phyloP scores from a whole-genome alignment of 345 rosid species.

The Murraya koenigii region DNA sequence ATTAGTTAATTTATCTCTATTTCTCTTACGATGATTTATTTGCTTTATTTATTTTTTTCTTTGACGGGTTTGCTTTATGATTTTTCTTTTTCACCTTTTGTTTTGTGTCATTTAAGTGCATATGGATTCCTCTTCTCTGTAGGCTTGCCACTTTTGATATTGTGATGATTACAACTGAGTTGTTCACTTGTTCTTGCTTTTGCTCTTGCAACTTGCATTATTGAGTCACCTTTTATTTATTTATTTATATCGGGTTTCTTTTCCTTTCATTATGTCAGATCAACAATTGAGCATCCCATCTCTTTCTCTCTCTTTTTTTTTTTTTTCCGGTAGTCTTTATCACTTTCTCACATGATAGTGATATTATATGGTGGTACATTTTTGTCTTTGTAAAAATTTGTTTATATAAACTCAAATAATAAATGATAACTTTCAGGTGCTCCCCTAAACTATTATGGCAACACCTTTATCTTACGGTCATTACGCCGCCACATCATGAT shows the following conservation, averaged over 20 bases:
- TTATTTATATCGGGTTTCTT: not conserved
- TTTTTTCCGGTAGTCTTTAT: too few relatives aligned
- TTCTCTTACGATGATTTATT: not conserved
- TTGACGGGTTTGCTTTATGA: not conserved
- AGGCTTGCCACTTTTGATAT: not conserved
- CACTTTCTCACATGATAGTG: slow-evolving; percentile 14
- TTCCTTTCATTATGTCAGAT: not conserved
- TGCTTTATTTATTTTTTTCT: not conserved
- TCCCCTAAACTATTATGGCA: not conserved
- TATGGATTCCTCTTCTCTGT: slow-evolving; percentile 3
- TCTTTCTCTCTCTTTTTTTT: not conserved
- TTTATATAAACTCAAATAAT: not conserved
- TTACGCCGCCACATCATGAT: too few relatives aligned
- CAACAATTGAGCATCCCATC: not conserved
- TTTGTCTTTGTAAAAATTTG: not conserved
- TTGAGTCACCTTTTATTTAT: not conserved
- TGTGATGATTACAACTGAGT: slow-evolving; percentile 1
- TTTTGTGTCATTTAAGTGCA: not conserved
- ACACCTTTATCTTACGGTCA: too few relatives aligned
- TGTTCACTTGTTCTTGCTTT: not conserved
- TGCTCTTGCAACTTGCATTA: not conserved
- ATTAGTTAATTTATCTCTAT: not conserved
- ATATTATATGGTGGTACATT: not conserved
- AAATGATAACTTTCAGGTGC: not conserved
- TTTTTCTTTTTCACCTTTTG: too few relatives aligned